Evolutionary conservation across 1,284 basidiomycete genomes (phyloP), one percentile per base, ranked within the genome.

Genomic region (Irpex sp.): DNA sequence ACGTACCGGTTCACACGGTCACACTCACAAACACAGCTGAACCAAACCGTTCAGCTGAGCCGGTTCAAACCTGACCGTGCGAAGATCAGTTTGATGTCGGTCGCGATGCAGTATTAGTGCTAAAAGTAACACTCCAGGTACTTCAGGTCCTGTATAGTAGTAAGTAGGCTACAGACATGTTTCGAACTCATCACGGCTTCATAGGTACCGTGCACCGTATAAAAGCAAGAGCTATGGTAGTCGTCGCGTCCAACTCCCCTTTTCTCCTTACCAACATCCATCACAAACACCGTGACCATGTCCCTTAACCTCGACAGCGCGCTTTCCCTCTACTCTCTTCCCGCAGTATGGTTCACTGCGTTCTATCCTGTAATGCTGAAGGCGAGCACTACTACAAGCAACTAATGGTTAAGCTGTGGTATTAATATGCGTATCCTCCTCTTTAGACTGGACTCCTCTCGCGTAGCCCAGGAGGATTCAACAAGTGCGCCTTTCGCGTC

Each of bases 301-400:
- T 14, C 57, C 18, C 14, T 57, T 53, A 62, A 39, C 56, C 48
- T 62, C 54, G 47, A 57, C 51, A 60, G 53, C 36, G 53, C 52
- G 6, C 61, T 62, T 47, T 53, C 58, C 23, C 61, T 62, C 10
- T 62, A 62, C 49, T 62, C 61, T n/a, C 59, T 62, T 42, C 61
- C 61, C 8, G 54, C 48, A 12, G 56, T 62, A 18, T 62, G 61
- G 61, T n/a, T 23, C 21, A 62, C 58, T 58, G 61, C 61, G 35
- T 62, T 62, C 33, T 56, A 52, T 54, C 61, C 61, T 28, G 47
- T 19, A 2, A 28, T 42, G 19, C n/a, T 45, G 42, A 59, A 53
- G 58, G 61, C 57, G 45, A 8, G 60, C 21, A 39, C 18, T 33
- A 33, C 28, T 33, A 28, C 23, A 10, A 6, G 33, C 5, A 23